Base-by-base conservation (phyloP, 2,329 filamentous ascomycete genomes). In the Scedosporium dehoogii region DNA sequence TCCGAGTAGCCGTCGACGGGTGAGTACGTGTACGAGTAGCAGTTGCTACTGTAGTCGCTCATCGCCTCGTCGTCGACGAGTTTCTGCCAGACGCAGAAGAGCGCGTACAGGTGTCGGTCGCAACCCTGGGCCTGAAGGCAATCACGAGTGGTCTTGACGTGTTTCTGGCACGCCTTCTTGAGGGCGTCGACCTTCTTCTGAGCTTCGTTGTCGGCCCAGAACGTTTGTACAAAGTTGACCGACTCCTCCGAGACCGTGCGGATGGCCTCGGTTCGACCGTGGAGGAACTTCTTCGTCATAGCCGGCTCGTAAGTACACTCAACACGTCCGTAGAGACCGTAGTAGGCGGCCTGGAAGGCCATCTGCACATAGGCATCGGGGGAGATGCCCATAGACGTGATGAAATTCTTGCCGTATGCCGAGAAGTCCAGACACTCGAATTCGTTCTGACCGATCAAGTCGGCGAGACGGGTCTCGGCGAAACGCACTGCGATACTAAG, bases 341-440 rank as follows among this genome's bases (percentile, higher is more conserved):
- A 99, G 78, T 99, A 97, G 1, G 94, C 93, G 4, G 93, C 93
- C 74, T 99, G 94, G 78, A 97, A 97, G 0, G 94, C 94, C 93
- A 99, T 97, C 74, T 99, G 94, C 21, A 99, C 90, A 72, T 96
- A 99, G 0, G 94, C 94, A 72, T 97, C 94, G 0, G 94, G 93
- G 0, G 93, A 97, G 75, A 97, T 96, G 6, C 93, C 93, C 87
- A 96, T 96, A 0, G 89, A 91, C 0, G 92, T 97, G 75, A 99
- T 97, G 72, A 97, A 97, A 74, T 94, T 96, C 80, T 97, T 97
- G 67, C 94, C 94, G 69, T 96, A 99, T 25, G 87, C 85, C 58
- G 79, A 78, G 68, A 97, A 97, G 68, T 97, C 93, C 4, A 97
- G 81, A 12, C 92, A 96, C 65, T 92, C 84, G 69, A 97, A 97